phyloP scores from a whole-genome alignment of 306 rosid genomes.

The Corylus avellana region DNA sequence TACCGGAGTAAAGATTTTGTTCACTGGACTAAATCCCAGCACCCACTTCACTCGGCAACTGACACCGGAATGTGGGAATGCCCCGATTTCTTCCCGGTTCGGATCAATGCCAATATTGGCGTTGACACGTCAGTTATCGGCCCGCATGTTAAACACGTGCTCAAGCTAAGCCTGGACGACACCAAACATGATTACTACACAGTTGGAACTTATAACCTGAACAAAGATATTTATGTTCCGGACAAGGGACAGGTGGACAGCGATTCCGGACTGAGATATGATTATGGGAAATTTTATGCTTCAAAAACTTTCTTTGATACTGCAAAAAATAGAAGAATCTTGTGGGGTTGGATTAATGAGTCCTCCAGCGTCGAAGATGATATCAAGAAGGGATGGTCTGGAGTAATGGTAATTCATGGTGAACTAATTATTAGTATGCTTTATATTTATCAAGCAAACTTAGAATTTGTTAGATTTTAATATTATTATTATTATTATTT shows the following conservation, averaged over 20 bases:
- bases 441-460: too few relatives aligned
- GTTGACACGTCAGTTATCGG: conserved; percentile 48
- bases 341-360: too few relatives aligned
- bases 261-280: conserved; percentile 54
- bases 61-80: too few relatives aligned
- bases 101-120: conserved; percentile 30
- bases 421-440: too few relatives aligned
- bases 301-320: conserved; percentile 73
- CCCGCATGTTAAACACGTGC: conserved; percentile 56
- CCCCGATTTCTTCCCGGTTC: not conserved
- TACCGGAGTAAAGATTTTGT: too few relatives aligned
- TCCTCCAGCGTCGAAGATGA: too few relatives aligned
- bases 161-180: conserved; percentile 69
- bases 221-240: conserved; percentile 56
- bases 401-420: conserved; percentile 22
- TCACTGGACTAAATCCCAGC: too few relatives aligned
- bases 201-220: conserved; percentile 53
- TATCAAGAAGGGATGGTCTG: too few relatives aligned
- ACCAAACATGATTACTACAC: conserved; percentile 61
- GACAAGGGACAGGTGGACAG: conserved; percentile 45
- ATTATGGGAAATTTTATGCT: conserved; percentile 81
- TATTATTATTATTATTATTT: not conserved
- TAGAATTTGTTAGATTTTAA: not conserved
- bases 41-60: too few relatives aligned
- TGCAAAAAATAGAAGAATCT: conserved; percentile 37